Evolutionary conservation across 2,329 filamentous ascomycete genomes (phyloP), one percentile per base, ranked within the genome.

Genomic region (Fusarium devonianum): DNA sequence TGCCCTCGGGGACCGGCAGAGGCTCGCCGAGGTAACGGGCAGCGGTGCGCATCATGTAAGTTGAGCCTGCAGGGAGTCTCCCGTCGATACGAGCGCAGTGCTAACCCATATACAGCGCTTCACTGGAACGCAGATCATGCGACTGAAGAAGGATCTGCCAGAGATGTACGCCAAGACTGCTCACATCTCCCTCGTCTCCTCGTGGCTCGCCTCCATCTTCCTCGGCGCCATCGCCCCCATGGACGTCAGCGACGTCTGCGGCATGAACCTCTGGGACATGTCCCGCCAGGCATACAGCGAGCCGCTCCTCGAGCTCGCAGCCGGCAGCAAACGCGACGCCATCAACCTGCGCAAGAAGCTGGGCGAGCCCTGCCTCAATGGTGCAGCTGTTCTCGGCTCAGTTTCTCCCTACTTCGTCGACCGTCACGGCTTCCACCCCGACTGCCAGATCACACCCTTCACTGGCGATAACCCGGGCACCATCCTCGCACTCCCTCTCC

Each of bases 231-330:
- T 97, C 56, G 93, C 94, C 0, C 91, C 92, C 1, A 87, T 97
- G 61, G 94, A 99, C 70, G 92, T 96, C 63, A 88, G 89, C 66
- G 94, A 99, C 73, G 92, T 93, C 17, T 96, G 92, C 66, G 94
- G 94, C 43, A 96, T 96, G 88, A 96, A 97, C 70, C 78, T 99
- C 6, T 97, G 92, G 91, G 91, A 97, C 66, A 92, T 97, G 58
- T 78, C 85, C 56, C 78, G 81, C 14, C 85, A 89, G 58, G 70
- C 73, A 14, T 97, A 91, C 85, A 86, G 88, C 59, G 83, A 92
- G 47, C 75, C 82, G 13, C 82, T 97, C 1, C 82, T 99, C 13
- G 78, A 83, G 28, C 85, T 96, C 10, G 83, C 89, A 14, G 90
- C 89, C 4, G 90, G 88, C 32, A 73, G 79, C 18, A 80, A 81